Base-by-base conservation (phyloP, 495 filamentous ascomycete genomes). In the Chaetomium tenue region DNA sequence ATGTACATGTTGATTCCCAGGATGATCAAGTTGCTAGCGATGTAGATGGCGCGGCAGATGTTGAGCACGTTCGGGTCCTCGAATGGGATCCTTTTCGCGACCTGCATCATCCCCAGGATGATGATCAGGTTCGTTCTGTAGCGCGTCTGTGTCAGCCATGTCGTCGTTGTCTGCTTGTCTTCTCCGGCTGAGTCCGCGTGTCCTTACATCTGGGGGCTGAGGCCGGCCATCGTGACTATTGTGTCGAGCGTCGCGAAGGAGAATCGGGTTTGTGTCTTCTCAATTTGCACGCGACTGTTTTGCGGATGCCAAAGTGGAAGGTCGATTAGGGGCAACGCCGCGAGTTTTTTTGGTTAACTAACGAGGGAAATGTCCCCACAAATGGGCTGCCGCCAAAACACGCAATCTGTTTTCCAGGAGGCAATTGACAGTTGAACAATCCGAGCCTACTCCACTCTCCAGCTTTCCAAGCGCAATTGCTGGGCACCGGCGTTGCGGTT, bases 101-200 rank as follows among this genome's bases (percentile, higher is more conserved):
- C 85, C 81, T 98, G 94, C 92, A 98, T 97, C 88, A 97, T 92
- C 71, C 91, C 91, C 68, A 97, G 86, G 77, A 97, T 93, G 85
- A 97, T 91, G 76, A 90, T 82, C 76, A 97, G 82, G 82, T 97
- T 97, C 68, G 91, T 95, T 68, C 92, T 96, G 76, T 18, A 44
- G 5, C 33, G 30, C 48, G 48, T 11, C 11, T 16, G 16, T 12
- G 59, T 71, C 37, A 64, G 63, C 33, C 62, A n/a, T 37, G 39
- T 54, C 26, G 64, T 73, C 60, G 71, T 61, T 48, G 56, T 54
- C 25, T 39, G 15, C 30, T 15, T 20, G 26, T 8, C 16, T 11
- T n/a, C 20, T 23, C 62, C 46, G 55, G 58, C 53, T 30, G 47
- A 22, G 52, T 53, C 20, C 46, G 53, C 51, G 65, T 46, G 22